These are phyloP conservation scores for Rhodotorula taiwanensis DNA, from an alignment of 768 basidiomycete genomes.

Conservation along the genomic window DNA sequence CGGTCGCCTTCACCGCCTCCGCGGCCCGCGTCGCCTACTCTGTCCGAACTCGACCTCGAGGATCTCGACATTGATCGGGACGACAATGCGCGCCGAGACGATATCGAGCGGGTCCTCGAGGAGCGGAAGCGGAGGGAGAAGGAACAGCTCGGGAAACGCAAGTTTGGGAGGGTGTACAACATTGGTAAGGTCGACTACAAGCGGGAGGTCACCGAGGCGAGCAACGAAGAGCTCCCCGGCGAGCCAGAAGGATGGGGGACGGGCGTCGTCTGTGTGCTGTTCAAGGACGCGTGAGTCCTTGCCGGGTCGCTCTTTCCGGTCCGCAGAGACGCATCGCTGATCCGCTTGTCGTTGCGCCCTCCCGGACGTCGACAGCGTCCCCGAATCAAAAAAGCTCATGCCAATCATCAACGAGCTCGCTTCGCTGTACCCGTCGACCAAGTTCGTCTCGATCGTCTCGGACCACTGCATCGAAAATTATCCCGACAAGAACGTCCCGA, in stretches of 20 bases:
- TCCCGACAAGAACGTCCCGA: slow-evolving; percentile 81
- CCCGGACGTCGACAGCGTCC: slow-evolving; percentile 52
- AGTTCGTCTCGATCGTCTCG: slow-evolving; percentile 91
- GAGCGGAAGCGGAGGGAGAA: slow-evolving; percentile 62
- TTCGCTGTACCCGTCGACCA: slow-evolving; percentile 75
- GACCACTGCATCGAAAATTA: slow-evolving; percentile 80
- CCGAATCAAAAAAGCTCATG: slow-evolving; percentile 68
- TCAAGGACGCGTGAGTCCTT: slow-evolving; percentile 79
- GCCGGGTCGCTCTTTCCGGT: not conserved
- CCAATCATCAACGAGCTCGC: slow-evolving; percentile 67
- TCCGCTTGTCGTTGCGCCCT: not conserved
- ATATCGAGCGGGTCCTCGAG: slow-evolving; percentile 60
- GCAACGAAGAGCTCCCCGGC: slow-evolving; percentile 56
- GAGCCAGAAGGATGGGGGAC: slow-evolving; percentile 61
- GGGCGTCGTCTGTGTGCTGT: slow-evolving; percentile 87
- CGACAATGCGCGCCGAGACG: slow-evolving; percentile 30
- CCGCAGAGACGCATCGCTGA: not conserved
- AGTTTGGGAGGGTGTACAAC: slow-evolving; percentile 72
- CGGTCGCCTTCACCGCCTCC: slow-evolving; percentile 30
- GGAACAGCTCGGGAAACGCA: slow-evolving; percentile 54
- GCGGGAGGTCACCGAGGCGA: slow-evolving; percentile 88
- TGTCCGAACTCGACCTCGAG: slow-evolving; percentile 36
- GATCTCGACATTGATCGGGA: slow-evolving; percentile 38
- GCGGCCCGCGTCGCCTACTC: slow-evolving; percentile 22
- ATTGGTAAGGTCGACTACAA: slow-evolving; percentile 92